These are phyloP conservation scores for Aspergillus puulaauensis DNA, from an alignment of 2,329 filamentous ascomycete species.

Conservation along the genomic window DNA sequence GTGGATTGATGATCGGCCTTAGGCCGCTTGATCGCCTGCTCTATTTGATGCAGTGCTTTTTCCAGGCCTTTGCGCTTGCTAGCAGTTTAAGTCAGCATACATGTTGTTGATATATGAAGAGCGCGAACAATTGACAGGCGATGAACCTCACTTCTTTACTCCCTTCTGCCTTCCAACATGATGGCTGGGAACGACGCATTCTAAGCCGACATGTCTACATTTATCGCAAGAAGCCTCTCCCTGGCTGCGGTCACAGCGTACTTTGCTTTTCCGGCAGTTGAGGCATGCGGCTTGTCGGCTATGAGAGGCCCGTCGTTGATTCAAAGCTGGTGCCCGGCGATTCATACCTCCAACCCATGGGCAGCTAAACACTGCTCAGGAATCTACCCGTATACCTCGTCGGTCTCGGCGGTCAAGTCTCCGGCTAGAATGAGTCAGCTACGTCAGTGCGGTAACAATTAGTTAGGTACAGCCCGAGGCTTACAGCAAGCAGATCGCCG, in stretches of 20 bases:
- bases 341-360: slow-evolving; percentile 13
- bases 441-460: neutral
- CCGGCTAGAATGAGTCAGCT: neutral
- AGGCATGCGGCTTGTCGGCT: slow-evolving; percentile 56
- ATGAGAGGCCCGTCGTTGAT: slow-evolving; percentile 14
- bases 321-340: neutral
- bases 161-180: slow-evolving; percentile 73
- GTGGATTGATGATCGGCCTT: slow-evolving; percentile 45
- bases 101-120: neutral
- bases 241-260: slow-evolving; percentile 61
- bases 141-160: slow-evolving; percentile 66
- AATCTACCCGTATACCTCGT: too few relatives aligned
- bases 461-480: too few relatives aligned
- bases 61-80: slow-evolving; percentile 74
- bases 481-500: too few relatives aligned
- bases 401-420: neutral
- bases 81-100: slow-evolving; percentile 11
- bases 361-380: too few relatives aligned
- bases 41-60: slow-evolving; percentile 72
- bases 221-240: slow-evolving; percentile 58
- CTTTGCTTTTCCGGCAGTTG: slow-evolving; percentile 66
- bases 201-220: slow-evolving; percentile 57
- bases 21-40: slow-evolving; percentile 64
- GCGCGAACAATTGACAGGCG: neutral
- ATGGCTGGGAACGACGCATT: slow-evolving; percentile 71